A percentile compares a stretch with the other conserved stretches of the same genome.
These are phyloP conservation scores for Colletotrichum salicis DNA, from an alignment of 2,329 filamentous ascomycete genomes.

Conservation along the genomic window DNA sequence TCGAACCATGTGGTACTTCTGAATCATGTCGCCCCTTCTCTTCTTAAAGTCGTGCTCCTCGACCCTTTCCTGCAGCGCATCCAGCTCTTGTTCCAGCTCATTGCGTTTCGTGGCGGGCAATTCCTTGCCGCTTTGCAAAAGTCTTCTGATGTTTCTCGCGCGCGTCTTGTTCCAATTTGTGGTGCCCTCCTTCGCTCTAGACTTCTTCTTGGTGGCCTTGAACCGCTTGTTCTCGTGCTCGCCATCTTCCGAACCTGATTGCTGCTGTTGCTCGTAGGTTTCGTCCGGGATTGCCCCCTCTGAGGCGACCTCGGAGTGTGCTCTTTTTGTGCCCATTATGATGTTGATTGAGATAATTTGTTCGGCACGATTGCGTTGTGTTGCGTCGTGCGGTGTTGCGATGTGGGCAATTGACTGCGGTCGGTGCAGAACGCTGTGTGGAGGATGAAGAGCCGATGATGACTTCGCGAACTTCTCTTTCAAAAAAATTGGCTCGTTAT, in stretches of 20 bases:
- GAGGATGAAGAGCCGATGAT: neutral
- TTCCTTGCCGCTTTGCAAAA: constrained; percentile 68
- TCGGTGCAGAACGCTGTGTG: neutral
- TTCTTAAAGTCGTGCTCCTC: constrained; percentile 68
- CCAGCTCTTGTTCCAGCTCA: constrained; percentile 78
- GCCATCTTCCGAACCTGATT: constrained; percentile 35
- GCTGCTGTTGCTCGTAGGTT: constrained; percentile 3
- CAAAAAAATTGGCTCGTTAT: constrained; percentile 37
- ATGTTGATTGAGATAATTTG: no score
- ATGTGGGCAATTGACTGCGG: neutral
- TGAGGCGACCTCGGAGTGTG: constrained; percentile 38
- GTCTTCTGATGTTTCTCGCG: constrained; percentile 74
- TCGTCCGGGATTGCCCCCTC: constrained; percentile 24
- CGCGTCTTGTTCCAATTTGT: constrained; percentile 76
- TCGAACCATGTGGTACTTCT: constrained; percentile 83
- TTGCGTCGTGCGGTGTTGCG: neutral
- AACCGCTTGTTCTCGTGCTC: constrained; percentile 47
- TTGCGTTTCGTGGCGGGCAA: constrained; percentile 75
- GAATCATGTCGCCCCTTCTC: constrained; percentile 75
- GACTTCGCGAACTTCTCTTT: constrained; percentile 34
- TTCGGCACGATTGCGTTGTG: neutral
- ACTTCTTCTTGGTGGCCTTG: constrained; percentile 48
- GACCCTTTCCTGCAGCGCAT: constrained; percentile 73
- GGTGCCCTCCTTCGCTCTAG: constrained; percentile 57
- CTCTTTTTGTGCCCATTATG: constrained; percentile 45